Percentiles rank a stretch among this genome's conserved stretches.
Conservation (phyloP, 345 rosid genomes). For the Moringa oleifera region DNA sequence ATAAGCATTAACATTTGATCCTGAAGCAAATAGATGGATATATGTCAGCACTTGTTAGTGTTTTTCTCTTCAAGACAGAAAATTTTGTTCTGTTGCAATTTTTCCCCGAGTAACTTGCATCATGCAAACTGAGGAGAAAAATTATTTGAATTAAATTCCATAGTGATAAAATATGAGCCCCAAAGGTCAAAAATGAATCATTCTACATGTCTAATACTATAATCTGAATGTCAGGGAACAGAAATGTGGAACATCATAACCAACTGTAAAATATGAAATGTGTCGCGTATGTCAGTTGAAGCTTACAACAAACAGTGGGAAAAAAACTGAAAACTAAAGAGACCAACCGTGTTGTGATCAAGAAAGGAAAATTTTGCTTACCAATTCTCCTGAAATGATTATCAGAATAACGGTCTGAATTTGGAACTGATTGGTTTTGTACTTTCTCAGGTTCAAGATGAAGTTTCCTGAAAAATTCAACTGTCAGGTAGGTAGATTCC, state of each 20-base stretch:
- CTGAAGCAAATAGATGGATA: constrained; percentile 31
- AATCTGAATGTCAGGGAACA: not conserved
- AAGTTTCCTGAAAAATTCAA: constrained; percentile 94
- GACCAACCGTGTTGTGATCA: not conserved
- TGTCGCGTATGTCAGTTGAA: not conserved
- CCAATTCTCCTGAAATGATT: constrained; percentile 86
- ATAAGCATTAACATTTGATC: constrained; percentile 87
- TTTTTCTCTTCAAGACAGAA: too few species aligned
- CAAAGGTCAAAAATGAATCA: not conserved
- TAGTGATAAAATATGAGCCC: not conserved
- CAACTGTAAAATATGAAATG: not conserved
- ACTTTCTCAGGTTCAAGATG: constrained; percentile 81
- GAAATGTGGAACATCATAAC: not conserved
- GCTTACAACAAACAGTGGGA: not conserved
- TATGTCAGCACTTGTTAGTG: constrained; percentile 10
- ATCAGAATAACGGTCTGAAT: constrained; percentile 63
- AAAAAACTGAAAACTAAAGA: not conserved
- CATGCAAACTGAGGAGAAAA: not conserved
- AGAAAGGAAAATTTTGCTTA: constrained; percentile 15
- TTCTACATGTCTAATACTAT: too few species aligned
- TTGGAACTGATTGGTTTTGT: constrained; percentile 44
- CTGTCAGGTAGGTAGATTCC: constrained; percentile 97
- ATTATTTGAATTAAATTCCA: not conserved
- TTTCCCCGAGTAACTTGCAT: not conserved
- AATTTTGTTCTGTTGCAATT: not conserved